phyloP scores from a whole-genome alignment of 2,329 filamentous ascomycete genomes.

The Exophiala spinifera region DNA sequence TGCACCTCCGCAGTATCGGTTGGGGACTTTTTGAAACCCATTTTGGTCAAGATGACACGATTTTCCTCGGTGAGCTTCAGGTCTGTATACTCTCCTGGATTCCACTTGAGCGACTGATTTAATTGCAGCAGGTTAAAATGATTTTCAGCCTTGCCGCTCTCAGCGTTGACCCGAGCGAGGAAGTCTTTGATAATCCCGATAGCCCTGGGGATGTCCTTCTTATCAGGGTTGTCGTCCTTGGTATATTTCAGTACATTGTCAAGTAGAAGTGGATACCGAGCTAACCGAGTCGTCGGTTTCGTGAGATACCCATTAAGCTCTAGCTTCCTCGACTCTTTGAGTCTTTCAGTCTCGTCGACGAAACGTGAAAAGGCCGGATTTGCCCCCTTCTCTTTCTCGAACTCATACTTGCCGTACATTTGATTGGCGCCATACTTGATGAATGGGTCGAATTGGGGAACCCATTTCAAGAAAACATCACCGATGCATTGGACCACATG shows the following conservation, averaged over 20 bases:
- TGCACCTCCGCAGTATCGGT: conserved; percentile 87
- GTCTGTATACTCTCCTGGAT: conserved; percentile 85
- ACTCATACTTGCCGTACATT: conserved; percentile 94
- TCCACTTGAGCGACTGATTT: conserved; percentile 87
- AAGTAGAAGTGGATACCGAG: conserved; percentile 85
- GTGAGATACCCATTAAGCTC: conserved; percentile 97
- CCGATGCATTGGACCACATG: conserved; percentile 86
- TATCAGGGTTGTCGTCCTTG: conserved; percentile 82
- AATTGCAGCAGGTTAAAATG: conserved; percentile 91
- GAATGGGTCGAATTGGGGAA: conserved; percentile 90
- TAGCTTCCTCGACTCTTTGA: conserved; percentile 94
- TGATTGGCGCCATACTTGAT: conserved; percentile 96
- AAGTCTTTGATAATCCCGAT: conserved; percentile 83
- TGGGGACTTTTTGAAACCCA: conserved; percentile 85
- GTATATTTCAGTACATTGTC: conserved; percentile 93
- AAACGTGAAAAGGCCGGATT: conserved; percentile 86
- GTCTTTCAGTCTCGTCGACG: conserved; percentile 91
- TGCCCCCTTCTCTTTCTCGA: conserved; percentile 87
- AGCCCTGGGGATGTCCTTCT: conserved; percentile 86
- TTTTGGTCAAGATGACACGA: conserved; percentile 91
- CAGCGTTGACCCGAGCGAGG: conserved; percentile 82
- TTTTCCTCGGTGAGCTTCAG: conserved; percentile 91
- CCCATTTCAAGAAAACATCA: conserved; percentile 90
- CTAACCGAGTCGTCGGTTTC: conserved; percentile 92
- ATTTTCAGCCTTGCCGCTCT: conserved; percentile 96